These are phyloP conservation scores for Sarcodon sp. DNA, from an alignment of 768 basidiomycete genomes.

Conservation along the genomic window DNA sequence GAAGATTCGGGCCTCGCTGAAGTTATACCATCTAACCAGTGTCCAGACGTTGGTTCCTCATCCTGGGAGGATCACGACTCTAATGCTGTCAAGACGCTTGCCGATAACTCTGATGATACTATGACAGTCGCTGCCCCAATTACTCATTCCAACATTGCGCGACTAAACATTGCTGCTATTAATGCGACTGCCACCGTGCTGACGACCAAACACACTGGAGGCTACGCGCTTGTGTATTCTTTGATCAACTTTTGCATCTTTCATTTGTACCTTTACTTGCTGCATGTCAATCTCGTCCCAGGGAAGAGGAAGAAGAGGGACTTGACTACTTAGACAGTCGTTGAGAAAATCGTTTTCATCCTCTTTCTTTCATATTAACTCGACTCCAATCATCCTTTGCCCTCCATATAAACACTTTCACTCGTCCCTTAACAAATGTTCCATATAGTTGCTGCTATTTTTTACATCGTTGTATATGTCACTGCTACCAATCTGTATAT, in stretches of 20 bases:
- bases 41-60: not conserved
- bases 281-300: not conserved
- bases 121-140: not conserved
- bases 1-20: not conserved
- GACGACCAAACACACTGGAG: not conserved
- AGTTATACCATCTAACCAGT: not conserved
- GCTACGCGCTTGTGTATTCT: not conserved
- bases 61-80: not conserved
- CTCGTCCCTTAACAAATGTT: too few relatives aligned
- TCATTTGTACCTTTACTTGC: not conserved
- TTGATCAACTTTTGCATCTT: not conserved
- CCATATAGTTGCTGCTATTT: too few relatives aligned
- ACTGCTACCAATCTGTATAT: too few relatives aligned
- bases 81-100: not conserved
- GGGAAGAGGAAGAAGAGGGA: not conserved
- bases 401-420: too few relatives aligned
- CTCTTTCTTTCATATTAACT: too few relatives aligned
- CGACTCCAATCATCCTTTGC: too few relatives aligned
- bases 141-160: not conserved
- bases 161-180: not conserved
- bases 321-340: too few relatives aligned
- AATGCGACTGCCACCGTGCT: not conserved
- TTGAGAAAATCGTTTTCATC: too few relatives aligned
- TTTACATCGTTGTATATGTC: too few relatives aligned
- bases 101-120: not conserved